Evolutionary conservation across 106 monocot genomes (phyloP), one percentile per base, ranked within the genome.

Genomic region (Dendrobium nobile): DNA sequence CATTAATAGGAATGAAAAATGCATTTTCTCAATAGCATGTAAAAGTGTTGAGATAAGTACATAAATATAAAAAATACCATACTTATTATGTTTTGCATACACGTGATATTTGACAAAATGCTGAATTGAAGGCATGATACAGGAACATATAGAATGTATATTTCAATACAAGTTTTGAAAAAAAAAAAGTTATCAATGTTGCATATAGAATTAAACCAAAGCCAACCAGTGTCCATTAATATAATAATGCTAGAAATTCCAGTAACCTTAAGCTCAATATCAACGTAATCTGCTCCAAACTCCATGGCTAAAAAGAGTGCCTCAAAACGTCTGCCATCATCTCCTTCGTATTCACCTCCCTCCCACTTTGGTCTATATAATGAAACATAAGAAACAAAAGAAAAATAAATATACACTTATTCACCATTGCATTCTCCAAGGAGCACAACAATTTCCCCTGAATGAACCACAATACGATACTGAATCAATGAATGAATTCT

Each of bases 261-360:
- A 74, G 44, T 44, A 43, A 97, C 97, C 97, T 97, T 86, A 75
- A 97, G 87, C 72, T 97, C 97, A 81, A 97, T 86, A 77, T 97
- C 97, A 67, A 97, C 90, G 31, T 91, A 97, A 75, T 97, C 97
- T 61, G 92, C 92, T 77, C 97, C 94, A 80, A 97, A 48, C 73
- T 92, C 89, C 85, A 97, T 94, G 31, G 97, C 97, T 73, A 89
- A 81, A 40, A 87, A 82, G 73, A 97, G 92, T 18, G 87, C 90
- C 26, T 89, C 90, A 37, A 91, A 85, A 26, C 97, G 82, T 40
- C 64, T 72, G 0, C 7, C 58, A 47, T 97, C 94, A 68, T 94
- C 94, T 79, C 97, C 97, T 80, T 97, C 89, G 48, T 94, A 97
- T 82, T 92, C 84, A 75, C 97, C 97, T 78, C 97, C 97, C 82